Evolutionary conservation across 1,139 yeast genomes (phyloP).

Genomic region (Saccharomyces uvarum): DNA sequence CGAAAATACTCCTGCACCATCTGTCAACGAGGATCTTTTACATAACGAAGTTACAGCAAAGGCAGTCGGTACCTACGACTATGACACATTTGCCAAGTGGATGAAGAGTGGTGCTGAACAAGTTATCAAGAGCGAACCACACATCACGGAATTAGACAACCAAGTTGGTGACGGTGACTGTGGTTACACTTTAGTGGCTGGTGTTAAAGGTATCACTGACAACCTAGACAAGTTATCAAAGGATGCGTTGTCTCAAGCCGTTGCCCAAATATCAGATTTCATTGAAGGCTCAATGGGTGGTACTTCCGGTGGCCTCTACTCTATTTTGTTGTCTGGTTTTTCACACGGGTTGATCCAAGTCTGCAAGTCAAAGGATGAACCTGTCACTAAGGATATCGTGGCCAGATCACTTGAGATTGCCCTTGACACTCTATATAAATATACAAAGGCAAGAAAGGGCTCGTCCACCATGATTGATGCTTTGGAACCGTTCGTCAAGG

Average conservation of each 20-base stretch:
- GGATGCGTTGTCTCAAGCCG: constrained; percentile 46
- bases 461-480: constrained; percentile 87
- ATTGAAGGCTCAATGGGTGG: constrained; percentile 94
- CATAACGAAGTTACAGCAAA: constrained; percentile 37
- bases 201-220: constrained; percentile 63
- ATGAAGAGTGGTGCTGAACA: constrained; percentile 42
- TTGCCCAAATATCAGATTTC: constrained; percentile 58
- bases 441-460: constrained; percentile 85
- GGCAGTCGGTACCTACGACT: constrained; percentile 34
- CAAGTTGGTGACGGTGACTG: constrained; percentile 96
- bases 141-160: constrained; percentile 77
- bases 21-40: constrained; percentile 33
- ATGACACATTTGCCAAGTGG: constrained; percentile 34
- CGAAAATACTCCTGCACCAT: constrained; percentile 24
- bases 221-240: constrained; percentile 43
- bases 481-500: constrained; percentile 73
- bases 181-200: constrained; percentile 81
- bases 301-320: constrained; percentile 88
- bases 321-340: constrained; percentile 68
- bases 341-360: constrained; percentile 41
- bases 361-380: constrained; percentile 26
- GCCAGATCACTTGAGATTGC: constrained; percentile 45
- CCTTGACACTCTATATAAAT: constrained; percentile 57
- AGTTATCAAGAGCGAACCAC: constrained; percentile 57
- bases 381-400: constrained; percentile 33